phyloP scores from a whole-genome alignment of 106 monocot genomes.

The Dendrobium chrysotoxum region DNA sequence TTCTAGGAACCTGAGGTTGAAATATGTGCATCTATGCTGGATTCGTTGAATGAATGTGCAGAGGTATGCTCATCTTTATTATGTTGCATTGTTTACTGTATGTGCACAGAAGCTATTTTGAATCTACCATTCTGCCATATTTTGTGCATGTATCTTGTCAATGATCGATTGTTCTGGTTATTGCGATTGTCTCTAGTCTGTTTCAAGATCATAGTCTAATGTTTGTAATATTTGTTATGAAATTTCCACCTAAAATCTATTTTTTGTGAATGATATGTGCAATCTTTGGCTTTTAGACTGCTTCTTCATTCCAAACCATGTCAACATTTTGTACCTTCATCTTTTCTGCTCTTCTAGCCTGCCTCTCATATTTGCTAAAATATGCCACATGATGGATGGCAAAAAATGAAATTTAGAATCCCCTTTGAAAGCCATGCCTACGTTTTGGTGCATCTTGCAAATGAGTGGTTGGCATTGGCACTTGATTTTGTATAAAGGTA shows the following conservation, averaged over 20 bases:
- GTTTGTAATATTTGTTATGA: background rate
- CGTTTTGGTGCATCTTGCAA: background rate
- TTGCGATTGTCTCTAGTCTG: background rate
- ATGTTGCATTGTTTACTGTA: background rate
- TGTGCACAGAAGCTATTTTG: background rate
- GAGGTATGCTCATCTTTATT: slow-evolving; percentile 39
- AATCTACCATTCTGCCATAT: background rate
- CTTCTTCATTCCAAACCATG: background rate
- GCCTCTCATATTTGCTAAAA: background rate
- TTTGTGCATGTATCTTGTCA: background rate
- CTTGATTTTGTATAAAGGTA: background rate
- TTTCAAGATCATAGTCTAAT: background rate
- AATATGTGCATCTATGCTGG: slow-evolving; percentile 83
- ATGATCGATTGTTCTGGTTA: background rate
- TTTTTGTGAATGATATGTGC: background rate
- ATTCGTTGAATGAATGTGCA: slow-evolving; percentile 87
- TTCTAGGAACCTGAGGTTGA: slow-evolving; percentile 87
- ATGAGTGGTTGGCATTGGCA: background rate
- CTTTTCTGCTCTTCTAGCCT: background rate
- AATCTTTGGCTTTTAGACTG: background rate
- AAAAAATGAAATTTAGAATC: background rate
- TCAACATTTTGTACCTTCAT: background rate
- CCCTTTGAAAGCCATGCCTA: background rate
- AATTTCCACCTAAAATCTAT: background rate
- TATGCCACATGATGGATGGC: background rate